Evolutionary conservation across 768 basidiomycete genomes (phyloP), one percentile per base, ranked within the genome.

Genomic region (Antrodiella citrinella): DNA sequence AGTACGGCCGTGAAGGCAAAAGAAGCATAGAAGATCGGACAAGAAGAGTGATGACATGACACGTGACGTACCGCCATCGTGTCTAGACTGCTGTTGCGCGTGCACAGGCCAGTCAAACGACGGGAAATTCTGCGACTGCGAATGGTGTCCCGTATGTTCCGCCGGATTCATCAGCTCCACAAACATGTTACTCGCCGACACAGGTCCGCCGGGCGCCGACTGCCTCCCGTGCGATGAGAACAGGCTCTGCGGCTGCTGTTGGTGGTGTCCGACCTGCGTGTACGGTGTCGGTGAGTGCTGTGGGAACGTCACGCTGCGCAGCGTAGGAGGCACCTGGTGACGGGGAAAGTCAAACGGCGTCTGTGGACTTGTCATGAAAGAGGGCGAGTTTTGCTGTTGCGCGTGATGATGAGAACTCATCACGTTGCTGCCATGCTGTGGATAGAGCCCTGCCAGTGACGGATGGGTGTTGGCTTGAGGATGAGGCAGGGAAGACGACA

Each of bases 21-120:
- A n/a, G n/a, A n/a, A n/a, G n/a, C n/a, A n/a, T n/a, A n/a, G n/a
- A n/a, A n/a, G n/a, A n/a, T n/a, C n/a, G n/a, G n/a, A n/a, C n/a
- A n/a, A n/a, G n/a, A n/a, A n/a, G n/a, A n/a, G n/a, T n/a, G n/a
- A n/a, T n/a, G n/a, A n/a, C n/a, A n/a, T n/a, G n/a, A n/a, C n/a
- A n/a, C n/a, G n/a, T n/a, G n/a, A n/a, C n/a, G n/a, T n/a, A n/a
- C n/a, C n/a, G n/a, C n/a, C n/a, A n/a, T 22, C 21, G 21, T 43
- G 41, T 43, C 21, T n/a, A 5, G 41, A 43, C 41, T 7, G 21
- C 5, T 43, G 41, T 22, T 43, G 41, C n/a, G 15, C 19, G 21
- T 43, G 41, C 48, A 56, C 52, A n/a, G 59, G 62, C 62, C 61
- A 62, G 41, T 60, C 59, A 51, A 62, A 62, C 51, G 50, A 35